A percentile compares a stretch with the other conserved stretches of the same genome.
Evolutionary conservation across 805 yeast species (phyloP).

Genomic region (Wickerhamiella qilinensis): DNA sequence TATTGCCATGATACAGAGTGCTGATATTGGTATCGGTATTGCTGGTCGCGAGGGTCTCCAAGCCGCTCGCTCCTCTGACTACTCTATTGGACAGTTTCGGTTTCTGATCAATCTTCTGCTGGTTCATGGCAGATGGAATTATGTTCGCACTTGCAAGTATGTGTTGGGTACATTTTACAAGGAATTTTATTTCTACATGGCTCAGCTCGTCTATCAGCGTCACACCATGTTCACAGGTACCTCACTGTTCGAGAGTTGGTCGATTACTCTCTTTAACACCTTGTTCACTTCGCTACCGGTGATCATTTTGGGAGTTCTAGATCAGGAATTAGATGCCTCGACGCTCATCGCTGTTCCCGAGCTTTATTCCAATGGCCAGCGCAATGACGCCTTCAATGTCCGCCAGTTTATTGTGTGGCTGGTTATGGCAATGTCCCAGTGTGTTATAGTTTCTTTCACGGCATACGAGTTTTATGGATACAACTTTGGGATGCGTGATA

Average conservation of each 20-base stretch:
- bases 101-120: slow-evolving; percentile 64
- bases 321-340: slow-evolving; percentile 74
- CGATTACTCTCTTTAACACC: slow-evolving; percentile 92
- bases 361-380: slow-evolving; percentile 61
- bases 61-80: slow-evolving; percentile 91
- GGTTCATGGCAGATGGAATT: slow-evolving; percentile 94
- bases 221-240: slow-evolving; percentile 83
- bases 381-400: slow-evolving; percentile 58
- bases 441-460: slow-evolving; percentile 54
- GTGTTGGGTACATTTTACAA: slow-evolving; percentile 89
- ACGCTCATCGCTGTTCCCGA: slow-evolving; percentile 88
- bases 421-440: slow-evolving; percentile 53
- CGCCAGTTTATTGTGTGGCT: slow-evolving; percentile 63
- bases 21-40: slow-evolving; percentile 94
- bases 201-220: slow-evolving; percentile 78
- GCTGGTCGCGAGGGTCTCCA: slow-evolving; percentile 96
- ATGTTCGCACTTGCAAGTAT: slow-evolving; percentile 79
- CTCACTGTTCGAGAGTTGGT: slow-evolving; percentile 88
- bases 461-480: slow-evolving; percentile 58
- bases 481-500: slow-evolving; percentile 42
- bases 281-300: slow-evolving; percentile 88
- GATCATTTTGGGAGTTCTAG: slow-evolving; percentile 86
- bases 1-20: slow-evolving; percentile 97
- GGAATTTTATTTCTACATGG: slow-evolving; percentile 73
- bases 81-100: slow-evolving; percentile 87